Evolutionary conservation across 768 basidiomycete genomes (phyloP), one percentile per base, ranked within the genome.

Genomic region (Mycena polygramma): DNA sequence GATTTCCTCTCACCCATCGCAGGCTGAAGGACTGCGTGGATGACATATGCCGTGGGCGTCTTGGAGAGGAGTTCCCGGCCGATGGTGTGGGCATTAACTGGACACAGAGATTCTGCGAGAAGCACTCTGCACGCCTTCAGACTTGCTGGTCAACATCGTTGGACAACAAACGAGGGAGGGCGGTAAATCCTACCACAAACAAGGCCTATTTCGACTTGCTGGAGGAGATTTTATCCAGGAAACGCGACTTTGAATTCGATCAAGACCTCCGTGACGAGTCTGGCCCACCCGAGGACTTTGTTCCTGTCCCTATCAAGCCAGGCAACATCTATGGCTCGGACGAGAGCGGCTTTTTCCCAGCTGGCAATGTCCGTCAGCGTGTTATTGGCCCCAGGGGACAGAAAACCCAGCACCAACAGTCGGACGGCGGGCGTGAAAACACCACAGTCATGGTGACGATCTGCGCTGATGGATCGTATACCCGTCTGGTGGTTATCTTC

Each of bases 161-260:
- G 1, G 77, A 81, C 39, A 57, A 58, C 9, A 71, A 74, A 15
- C 66, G 72, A 48, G 78, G 77, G 0, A 66, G 58, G 24, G 78
- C 79, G 13, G 77, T 82, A 15, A 82, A 82, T 52, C 73, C 73
- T 1, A 45, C 57, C 15, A 79, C 77, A 2, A 71, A 80, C 37
- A 60, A 71, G 20, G 76, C 75, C 19, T 81, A 74, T 49, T 81
- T 75, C 59, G 63, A 73, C 10, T 48, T 83, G 1, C 73, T 82
- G 0, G 57, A 73, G 7, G 36, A 68, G 1, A 66, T 51, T 14
- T 48, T 77, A 15, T 49, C 63, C 15, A 70, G 61, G 43, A 55
- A 51, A 4, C 64, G 66, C 0, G 73, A 65, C 35, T 67, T 60
- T 43, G 66, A 75, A 39, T 70, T 70, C 35, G 69, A 70, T 41